Evolutionary conservation across 495 filamentous ascomycete species (phyloP).

Genomic region (Xylaria grammica): DNA sequence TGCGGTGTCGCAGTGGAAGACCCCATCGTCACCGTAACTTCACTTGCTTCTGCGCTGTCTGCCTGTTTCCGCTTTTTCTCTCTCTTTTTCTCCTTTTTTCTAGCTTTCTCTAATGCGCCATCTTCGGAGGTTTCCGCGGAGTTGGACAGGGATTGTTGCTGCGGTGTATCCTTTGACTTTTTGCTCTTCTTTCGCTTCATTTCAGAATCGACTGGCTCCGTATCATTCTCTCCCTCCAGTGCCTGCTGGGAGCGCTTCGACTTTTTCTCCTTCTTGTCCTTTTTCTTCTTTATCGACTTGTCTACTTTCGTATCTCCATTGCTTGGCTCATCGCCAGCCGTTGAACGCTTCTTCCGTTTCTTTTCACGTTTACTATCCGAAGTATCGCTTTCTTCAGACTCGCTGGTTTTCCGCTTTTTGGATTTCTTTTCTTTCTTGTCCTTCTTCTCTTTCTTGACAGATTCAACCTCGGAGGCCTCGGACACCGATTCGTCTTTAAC

Average conservation of each 20-base stretch:
- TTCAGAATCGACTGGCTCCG: slow-evolving; percentile 25
- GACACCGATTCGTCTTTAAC: slow-evolving; percentile 22
- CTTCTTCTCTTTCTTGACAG: slow-evolving; percentile 20
- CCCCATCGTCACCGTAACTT: slow-evolving; percentile 29
- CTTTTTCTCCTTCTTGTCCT: slow-evolving; percentile 38
- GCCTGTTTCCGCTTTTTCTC: slow-evolving; percentile 49
- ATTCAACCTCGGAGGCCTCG: slow-evolving; percentile 13
- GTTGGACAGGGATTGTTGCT: slow-evolving; percentile 22
- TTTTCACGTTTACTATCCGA: slow-evolving; percentile 36
- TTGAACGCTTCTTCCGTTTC: slow-evolving; percentile 46
- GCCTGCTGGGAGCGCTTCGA: slow-evolving; percentile 7
- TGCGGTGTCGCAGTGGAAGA: slow-evolving; percentile 31
- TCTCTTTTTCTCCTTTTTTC: slow-evolving; percentile 55
- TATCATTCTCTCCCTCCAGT: slow-evolving; percentile 40
- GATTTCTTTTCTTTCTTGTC: slow-evolving; percentile 40
- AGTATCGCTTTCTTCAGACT: slow-evolving; percentile 35
- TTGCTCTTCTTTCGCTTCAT: slow-evolving; percentile 37
- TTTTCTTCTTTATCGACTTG: slow-evolving; percentile 40
- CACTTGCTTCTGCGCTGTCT: slow-evolving; percentile 29
- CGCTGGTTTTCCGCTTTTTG: slow-evolving; percentile 50
- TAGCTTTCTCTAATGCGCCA: slow-evolving; percentile 34
- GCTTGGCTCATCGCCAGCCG: slow-evolving; percentile 29
- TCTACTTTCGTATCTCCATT: slow-evolving; percentile 33
- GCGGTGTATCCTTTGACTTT: slow-evolving; percentile 28
- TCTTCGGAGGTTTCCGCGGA: slow-evolving; percentile 26